phyloP scores from a whole-genome alignment of 2,329 filamentous ascomycete genomes.

The Penicillium aurantiogriseum region DNA sequence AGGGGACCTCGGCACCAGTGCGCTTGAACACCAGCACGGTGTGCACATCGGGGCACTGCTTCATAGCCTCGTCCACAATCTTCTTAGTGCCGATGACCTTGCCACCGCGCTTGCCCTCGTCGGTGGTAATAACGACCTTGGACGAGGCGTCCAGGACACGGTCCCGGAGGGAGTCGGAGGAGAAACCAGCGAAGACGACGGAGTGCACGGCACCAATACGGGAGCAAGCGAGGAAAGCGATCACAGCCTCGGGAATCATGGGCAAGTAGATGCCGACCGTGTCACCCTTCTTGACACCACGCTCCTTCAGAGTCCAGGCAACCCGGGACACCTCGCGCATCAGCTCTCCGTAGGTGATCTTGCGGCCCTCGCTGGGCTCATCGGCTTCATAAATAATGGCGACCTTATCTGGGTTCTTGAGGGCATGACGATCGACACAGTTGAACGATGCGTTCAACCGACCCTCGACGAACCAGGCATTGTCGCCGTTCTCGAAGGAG shows the following conservation, averaged over 20 bases:
- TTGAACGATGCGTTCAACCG: conserved; percentile 95
- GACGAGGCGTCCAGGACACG: conserved; percentile 87
- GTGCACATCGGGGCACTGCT: conserved; percentile 86
- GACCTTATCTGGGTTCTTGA: conserved; percentile 86
- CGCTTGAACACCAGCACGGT: conserved; percentile 91
- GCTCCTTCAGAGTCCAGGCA: conserved; percentile 84
- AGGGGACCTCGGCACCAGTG: conserved; percentile 88
- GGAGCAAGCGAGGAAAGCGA: conserved; percentile 85
- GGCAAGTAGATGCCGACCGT: conserved; percentile 96
- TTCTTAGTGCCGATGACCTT: conserved; percentile 98
- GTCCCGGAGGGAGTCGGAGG: conserved; percentile 90
- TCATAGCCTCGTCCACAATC: conserved; percentile 96
- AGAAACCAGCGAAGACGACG: conserved; percentile 97
- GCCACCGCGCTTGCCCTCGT: conserved; percentile 96
- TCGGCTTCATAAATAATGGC: conserved; percentile 99
- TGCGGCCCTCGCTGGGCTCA: conserved; percentile 81
- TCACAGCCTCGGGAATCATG: conserved; percentile 95
- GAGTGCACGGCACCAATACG: conserved; percentile 96
- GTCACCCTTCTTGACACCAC: conserved; percentile 96
- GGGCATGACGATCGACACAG: conserved; percentile 93
- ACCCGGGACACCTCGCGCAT: conserved; percentile 86
- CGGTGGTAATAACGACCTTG: conserved; percentile 92
- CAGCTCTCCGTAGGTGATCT: conserved; percentile 88
- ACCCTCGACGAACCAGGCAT: conserved; percentile 92
- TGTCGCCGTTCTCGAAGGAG: conserved; percentile 74